Evolutionary conservation across 441 rosid genomes (phyloP).

Genomic region (Monsonia emarginata): DNA sequence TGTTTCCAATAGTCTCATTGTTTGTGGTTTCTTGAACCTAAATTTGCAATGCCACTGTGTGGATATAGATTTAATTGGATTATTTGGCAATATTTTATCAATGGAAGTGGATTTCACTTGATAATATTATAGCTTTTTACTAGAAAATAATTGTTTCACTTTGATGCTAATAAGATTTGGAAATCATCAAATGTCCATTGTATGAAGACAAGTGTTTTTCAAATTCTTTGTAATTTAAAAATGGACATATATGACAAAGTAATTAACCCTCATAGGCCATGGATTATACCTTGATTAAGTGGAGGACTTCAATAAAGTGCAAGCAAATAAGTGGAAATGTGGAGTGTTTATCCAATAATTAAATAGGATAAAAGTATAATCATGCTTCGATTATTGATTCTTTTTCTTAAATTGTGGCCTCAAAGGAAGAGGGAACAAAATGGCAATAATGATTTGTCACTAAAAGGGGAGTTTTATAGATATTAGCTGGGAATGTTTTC

Average conservation of each 20-base stretch:
- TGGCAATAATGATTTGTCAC: too few relatives aligned
- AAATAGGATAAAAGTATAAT: not conserved
- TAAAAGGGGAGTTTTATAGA: too few relatives aligned
- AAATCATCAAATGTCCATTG: not conserved
- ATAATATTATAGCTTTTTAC: too few relatives aligned
- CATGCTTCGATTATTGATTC: not conserved
- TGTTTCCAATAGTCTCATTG: too few relatives aligned
- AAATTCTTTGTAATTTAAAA: too few relatives aligned
- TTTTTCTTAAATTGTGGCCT: not conserved
- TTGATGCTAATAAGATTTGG: not conserved
- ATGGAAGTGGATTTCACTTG: not conserved
- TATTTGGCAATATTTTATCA: not conserved
- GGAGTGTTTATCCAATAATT: not conserved
- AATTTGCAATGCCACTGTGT: too few relatives aligned
- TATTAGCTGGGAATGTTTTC: not conserved
- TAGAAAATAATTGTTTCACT: not conserved
- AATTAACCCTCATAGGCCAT: not conserved
- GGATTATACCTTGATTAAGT: not conserved
- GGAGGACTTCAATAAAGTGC: not conserved
- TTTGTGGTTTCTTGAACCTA: too few relatives aligned
- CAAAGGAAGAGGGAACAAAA: too few relatives aligned
- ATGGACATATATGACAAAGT: not conserved
- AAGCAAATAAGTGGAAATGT: not conserved
- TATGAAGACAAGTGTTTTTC: not conserved
- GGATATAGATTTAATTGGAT: not conserved